Evolutionary conservation across 495 filamentous ascomycete species (phyloP).

Genomic region (Oidiodendron maius): DNA sequence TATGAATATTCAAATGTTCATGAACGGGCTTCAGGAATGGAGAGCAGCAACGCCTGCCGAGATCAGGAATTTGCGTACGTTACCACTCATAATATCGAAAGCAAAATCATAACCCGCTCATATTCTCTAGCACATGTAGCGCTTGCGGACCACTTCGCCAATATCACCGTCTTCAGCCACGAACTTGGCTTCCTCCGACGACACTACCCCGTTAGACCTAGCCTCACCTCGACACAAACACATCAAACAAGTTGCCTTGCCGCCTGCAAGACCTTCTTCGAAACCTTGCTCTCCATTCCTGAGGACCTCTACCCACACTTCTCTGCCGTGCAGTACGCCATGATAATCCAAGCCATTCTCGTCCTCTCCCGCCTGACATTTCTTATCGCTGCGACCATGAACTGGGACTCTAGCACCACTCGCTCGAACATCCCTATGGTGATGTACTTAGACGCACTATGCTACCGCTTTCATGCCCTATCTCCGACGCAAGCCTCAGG

Average conservation of each 20-base stretch:
- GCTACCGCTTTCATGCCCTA: slow-evolving; percentile 13
- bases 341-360: slow-evolving; percentile 25
- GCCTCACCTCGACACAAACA: slow-evolving; percentile 11
- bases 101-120: slow-evolving; percentile 2
- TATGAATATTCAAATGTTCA: slow-evolving; percentile 16
- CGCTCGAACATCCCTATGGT: slow-evolving; percentile 11
- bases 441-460: slow-evolving; percentile 20
- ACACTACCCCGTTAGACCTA: slow-evolving; percentile 15
- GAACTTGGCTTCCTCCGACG: slow-evolving; percentile 21
- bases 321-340: slow-evolving; percentile 22
- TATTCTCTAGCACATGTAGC: slow-evolving; percentile 13
- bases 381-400: slow-evolving; percentile 22
- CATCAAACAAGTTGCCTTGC: slow-evolving; percentile 25
- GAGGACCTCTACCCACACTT: slow-evolving; percentile 14
- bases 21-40: slow-evolving; percentile 16
- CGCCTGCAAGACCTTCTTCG: slow-evolving; percentile 26
- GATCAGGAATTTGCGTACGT: slow-evolving; percentile 21
- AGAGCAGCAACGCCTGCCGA: slow-evolving; percentile 8
- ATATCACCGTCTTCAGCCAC: slow-evolving; percentile 23
- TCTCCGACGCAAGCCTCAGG: slow-evolving; percentile 1
- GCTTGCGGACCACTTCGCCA: slow-evolving; percentile 16
- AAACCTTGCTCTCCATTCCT: slow-evolving; percentile 22
- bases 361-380: slow-evolving; percentile 27
- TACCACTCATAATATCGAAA: slow-evolving; percentile 1
- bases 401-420: slow-evolving; percentile 15